Evolutionary conservation across 2,329 filamentous ascomycete genomes (phyloP).

Genomic region (Pezicula carpinea): DNA sequence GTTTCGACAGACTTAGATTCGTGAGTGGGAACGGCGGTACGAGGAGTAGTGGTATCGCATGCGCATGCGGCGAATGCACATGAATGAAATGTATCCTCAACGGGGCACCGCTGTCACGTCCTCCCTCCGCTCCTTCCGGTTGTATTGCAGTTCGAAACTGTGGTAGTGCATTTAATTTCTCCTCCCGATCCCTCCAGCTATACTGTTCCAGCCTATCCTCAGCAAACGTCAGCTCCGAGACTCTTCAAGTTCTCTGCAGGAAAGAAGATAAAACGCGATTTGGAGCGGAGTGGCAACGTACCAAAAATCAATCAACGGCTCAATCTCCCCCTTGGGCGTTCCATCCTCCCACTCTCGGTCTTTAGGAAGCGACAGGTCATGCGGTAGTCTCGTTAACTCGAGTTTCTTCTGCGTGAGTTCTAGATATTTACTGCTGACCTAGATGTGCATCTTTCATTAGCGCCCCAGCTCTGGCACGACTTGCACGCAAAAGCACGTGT

Average conservation of each 20-base stretch:
- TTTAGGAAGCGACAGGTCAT: slow-evolving; percentile 45
- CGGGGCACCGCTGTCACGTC: slow-evolving; percentile 32
- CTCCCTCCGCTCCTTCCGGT: not conserved
- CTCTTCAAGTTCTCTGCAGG: not conserved
- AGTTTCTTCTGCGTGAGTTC: slow-evolving; percentile 64
- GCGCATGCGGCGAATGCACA: slow-evolving; percentile 43
- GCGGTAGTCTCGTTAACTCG: slow-evolving; percentile 60
- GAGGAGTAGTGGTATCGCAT: slow-evolving; percentile 59
- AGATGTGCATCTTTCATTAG: slow-evolving; percentile 3
- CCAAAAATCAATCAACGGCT: slow-evolving; percentile 64
- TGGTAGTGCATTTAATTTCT: slow-evolving; percentile 53
- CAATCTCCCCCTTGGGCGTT: slow-evolving; percentile 52
- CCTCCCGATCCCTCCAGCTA: slow-evolving; percentile 58
- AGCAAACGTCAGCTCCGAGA: not conserved
- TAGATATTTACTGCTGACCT: slow-evolving; percentile 65
- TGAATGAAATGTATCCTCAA: slow-evolving; percentile 64
- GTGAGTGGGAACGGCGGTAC: slow-evolving; percentile 63
- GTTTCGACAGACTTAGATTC: slow-evolving; percentile 53
- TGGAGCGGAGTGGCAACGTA: slow-evolving; percentile 27
- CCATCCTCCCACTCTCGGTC: slow-evolving; percentile 49
- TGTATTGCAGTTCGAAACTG: slow-evolving; percentile 58
- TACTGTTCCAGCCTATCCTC: slow-evolving; percentile 57
- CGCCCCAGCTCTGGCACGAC: not conserved
- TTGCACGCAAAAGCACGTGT: not conserved
- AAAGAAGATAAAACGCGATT: not conserved